Evolutionary conservation across 305 asterid species (phyloP).

Genomic region (Fraxinus baroniana): DNA sequence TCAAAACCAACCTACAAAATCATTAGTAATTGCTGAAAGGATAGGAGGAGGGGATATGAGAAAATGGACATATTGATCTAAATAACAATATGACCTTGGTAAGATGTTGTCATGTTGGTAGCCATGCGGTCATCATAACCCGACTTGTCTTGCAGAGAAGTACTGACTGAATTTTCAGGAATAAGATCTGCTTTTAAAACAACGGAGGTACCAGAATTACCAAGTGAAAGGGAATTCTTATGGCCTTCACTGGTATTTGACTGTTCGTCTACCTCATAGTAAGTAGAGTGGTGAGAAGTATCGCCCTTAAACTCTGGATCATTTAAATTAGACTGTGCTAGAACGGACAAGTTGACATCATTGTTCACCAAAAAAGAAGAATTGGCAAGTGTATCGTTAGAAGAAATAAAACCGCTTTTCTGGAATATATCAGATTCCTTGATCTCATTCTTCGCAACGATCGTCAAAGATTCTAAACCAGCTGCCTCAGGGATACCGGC

Average conservation of each 20-base stretch:
- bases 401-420: slow-evolving; percentile 36
- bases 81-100: slow-evolving; percentile 48
- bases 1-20: slow-evolving; percentile 10
- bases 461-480: slow-evolving; percentile 30
- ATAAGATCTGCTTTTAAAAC: slow-evolving; percentile 35
- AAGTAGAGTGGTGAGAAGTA: slow-evolving; percentile 35
- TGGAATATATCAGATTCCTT: slow-evolving; percentile 33
- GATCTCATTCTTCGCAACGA: slow-evolving; percentile 33
- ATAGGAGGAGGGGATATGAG: slow-evolving; percentile 7
- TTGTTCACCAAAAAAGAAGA: slow-evolving; percentile 32
- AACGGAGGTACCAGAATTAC: slow-evolving; percentile 39
- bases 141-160: slow-evolving; percentile 39
- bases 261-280: slow-evolving; percentile 34
- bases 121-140: slow-evolving; percentile 38
- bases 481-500: slow-evolving; percentile 56
- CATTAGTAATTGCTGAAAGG: slow-evolving; percentile 24
- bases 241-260: slow-evolving; percentile 35
- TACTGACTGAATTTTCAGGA: slow-evolving; percentile 37
- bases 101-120: slow-evolving; percentile 38
- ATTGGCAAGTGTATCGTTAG: slow-evolving; percentile 27
- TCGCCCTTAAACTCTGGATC: slow-evolving; percentile 40
- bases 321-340: slow-evolving; percentile 28
- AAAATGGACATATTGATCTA: background rate
- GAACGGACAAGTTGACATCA: slow-evolving; percentile 28
- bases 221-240: slow-evolving; percentile 39